A percentile compares a stretch with the other conserved stretches of the same genome.
Evolutionary conservation across 768 basidiomycete species (phyloP).

Genomic region (Tulasnella calospora): DNA sequence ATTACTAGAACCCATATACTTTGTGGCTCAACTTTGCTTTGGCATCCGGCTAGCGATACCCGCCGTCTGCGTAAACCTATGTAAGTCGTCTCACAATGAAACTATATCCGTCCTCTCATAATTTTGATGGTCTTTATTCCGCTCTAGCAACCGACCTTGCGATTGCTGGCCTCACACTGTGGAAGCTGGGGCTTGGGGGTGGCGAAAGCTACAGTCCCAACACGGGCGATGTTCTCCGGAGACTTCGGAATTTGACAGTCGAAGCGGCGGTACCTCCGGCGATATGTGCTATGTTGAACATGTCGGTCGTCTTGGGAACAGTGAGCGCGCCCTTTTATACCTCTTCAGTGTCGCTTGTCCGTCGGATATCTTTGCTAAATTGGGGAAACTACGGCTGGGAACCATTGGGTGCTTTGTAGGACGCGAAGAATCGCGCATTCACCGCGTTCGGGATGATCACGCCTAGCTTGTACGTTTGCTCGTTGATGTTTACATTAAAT

Average conservation of each 20-base stretch:
- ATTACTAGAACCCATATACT: neutral
- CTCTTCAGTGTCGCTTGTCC: neutral
- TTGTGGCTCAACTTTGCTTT: no score
- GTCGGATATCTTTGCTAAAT: neutral
- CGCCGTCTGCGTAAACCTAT: neutral
- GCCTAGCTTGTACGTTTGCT: neutral
- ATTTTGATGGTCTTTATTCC: neutral
- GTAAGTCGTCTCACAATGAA: neutral
- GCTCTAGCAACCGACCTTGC: neutral
- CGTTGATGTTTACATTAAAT: conserved; percentile 8
- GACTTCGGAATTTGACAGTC: neutral
- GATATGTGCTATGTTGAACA: neutral
- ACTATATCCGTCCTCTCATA: neutral
- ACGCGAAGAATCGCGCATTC: neutral
- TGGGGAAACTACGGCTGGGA: neutral
- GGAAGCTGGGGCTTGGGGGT: neutral
- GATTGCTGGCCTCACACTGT: neutral
- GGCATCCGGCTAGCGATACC: neutral
- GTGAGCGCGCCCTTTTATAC: neutral
- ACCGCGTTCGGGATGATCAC: neutral
- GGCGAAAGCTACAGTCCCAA: neutral
- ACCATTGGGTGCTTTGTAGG: neutral
- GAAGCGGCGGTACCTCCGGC: conserved; percentile 14
- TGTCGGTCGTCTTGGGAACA: neutral
- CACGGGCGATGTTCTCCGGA: neutral